Conservation (phyloP, 129 eudicot species). For the Ambrosia artemisiifolia region DNA sequence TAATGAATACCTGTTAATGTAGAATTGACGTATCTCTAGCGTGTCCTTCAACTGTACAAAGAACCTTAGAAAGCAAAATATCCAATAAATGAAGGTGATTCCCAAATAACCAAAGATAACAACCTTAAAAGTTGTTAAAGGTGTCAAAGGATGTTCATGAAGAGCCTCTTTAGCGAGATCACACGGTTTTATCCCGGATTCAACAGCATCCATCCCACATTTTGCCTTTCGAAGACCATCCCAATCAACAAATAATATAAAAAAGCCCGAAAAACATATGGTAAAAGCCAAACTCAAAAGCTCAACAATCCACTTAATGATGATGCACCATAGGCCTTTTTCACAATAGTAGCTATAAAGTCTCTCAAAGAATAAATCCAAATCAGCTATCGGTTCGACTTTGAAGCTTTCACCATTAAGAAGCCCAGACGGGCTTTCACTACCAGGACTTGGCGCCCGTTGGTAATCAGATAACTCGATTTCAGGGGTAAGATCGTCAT, state of each 20-base stretch:
- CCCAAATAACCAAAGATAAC: conserved; percentile 78
- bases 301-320: conserved; percentile 81
- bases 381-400: conserved; percentile 64
- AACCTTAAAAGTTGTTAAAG: conserved; percentile 60
- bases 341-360: conserved; percentile 83
- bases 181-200: conserved; percentile 76
- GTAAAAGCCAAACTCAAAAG: conserved; percentile 72
- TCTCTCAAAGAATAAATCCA: conserved; percentile 79
- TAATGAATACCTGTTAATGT: conserved; percentile 55
- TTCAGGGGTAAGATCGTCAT: conserved; percentile 53
- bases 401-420: conserved; percentile 69
- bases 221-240: conserved; percentile 78
- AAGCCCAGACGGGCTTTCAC: conserved; percentile 89
- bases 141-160: conserved; percentile 75
- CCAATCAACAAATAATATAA: conserved; percentile 75
- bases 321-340: conserved; percentile 89
- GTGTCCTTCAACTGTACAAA: conserved; percentile 76
- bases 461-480: conserved; percentile 79
- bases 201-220: conserved; percentile 94
- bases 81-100: conserved; percentile 67
- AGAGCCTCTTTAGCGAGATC: conserved; percentile 79
- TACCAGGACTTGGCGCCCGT: conserved; percentile 63
- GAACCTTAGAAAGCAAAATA: conserved; percentile 65
- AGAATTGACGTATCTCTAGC: conserved; percentile 63
- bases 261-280: conserved; percentile 73